A percentile compares a stretch with the other conserved stretches of the same genome.
These are phyloP conservation scores for Vitis riparia DNA, from an alignment of 164 flowering plant species.

Conservation along the genomic window DNA sequence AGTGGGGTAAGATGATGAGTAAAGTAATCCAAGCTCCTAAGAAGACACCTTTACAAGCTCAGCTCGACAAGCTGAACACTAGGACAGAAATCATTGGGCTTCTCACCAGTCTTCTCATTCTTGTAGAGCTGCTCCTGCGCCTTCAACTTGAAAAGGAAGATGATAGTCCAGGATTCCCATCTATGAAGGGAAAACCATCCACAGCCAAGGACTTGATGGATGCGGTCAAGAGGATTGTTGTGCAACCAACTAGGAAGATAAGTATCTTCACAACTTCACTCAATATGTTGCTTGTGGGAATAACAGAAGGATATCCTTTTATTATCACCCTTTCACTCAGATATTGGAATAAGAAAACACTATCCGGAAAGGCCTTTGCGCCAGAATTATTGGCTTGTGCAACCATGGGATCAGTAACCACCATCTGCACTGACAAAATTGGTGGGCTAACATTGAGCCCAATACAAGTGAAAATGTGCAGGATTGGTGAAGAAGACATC, in stretches of 20 bases:
- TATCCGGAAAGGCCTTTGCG: constrained; percentile 8
- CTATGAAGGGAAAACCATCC: constrained; percentile 12
- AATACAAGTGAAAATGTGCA: constrained; percentile 9
- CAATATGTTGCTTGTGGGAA: constrained; percentile 14
- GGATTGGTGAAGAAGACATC: constrained; percentile 12
- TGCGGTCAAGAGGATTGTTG: constrained; percentile 12
- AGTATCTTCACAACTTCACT: constrained; percentile 12
- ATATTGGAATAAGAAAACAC: constrained; percentile 4
- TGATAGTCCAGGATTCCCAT: constrained; percentile 9
- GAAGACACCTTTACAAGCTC: background rate
- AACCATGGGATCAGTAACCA: constrained; percentile 13
- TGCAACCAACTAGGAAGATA: constrained; percentile 8
- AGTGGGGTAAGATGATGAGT: constrained; percentile 11
- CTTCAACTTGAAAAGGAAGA: constrained; percentile 7
- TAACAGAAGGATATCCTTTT: constrained; percentile 15
- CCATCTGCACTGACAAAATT: constrained; percentile 16
- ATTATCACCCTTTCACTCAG: constrained; percentile 7
- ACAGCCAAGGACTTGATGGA: constrained; percentile 6
- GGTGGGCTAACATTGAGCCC: constrained; percentile 7
- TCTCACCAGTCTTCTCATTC: constrained; percentile 5
- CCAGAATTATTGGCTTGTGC: constrained; percentile 2
- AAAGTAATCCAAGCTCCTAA: background rate
- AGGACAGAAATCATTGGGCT: constrained; percentile 4
- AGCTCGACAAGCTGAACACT: background rate
- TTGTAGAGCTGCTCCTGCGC: constrained; percentile 20